phyloP scores from a whole-genome alignment of 495 filamentous ascomycete genomes.

The Ramalina peruviana region DNA sequence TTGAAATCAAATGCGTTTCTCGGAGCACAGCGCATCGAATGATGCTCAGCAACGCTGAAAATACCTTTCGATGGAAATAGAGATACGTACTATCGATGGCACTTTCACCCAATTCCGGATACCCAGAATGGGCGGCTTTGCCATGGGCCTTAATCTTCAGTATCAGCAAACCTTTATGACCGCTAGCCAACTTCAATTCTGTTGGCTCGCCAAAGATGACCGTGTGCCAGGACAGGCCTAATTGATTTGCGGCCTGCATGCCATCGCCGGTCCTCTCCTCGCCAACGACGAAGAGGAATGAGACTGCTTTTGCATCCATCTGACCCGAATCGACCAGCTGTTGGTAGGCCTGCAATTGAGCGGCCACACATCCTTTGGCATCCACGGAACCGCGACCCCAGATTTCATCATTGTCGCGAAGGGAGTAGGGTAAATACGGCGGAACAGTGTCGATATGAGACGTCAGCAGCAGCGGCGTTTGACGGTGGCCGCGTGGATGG shows the following conservation, averaged over 20 bases:
- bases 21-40: too few relatives aligned
- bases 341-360: conserved; percentile 55
- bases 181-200: conserved; percentile 67
- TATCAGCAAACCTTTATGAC: conserved; percentile 71
- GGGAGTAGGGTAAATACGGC: conserved; percentile 45
- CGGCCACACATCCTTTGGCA: conserved; percentile 77
- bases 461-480: conserved; percentile 55
- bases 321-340: conserved; percentile 38
- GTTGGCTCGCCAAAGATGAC: conserved; percentile 89
- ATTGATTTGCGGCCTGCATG: conserved; percentile 53
- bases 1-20: too few relatives aligned
- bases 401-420: conserved; percentile 35
- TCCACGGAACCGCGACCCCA: conserved; percentile 77
- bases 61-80: too few relatives aligned
- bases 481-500: conserved; percentile 41
- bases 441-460: conserved; percentile 64
- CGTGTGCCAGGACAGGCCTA: conserved; percentile 39
- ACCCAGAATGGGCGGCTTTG: conserved; percentile 75
- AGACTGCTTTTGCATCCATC: conserved; percentile 31
- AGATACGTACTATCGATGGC: conserved; percentile 42
- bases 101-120: conserved; percentile 70
- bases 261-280: conserved; percentile 74
- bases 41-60: too few relatives aligned
- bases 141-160: conserved; percentile 54
- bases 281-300: conserved; percentile 78